These are phyloP conservation scores for Chytriomyces sp. DNA, from an alignment of 192 early-diverging fungal species.

Conservation along the genomic window DNA sequence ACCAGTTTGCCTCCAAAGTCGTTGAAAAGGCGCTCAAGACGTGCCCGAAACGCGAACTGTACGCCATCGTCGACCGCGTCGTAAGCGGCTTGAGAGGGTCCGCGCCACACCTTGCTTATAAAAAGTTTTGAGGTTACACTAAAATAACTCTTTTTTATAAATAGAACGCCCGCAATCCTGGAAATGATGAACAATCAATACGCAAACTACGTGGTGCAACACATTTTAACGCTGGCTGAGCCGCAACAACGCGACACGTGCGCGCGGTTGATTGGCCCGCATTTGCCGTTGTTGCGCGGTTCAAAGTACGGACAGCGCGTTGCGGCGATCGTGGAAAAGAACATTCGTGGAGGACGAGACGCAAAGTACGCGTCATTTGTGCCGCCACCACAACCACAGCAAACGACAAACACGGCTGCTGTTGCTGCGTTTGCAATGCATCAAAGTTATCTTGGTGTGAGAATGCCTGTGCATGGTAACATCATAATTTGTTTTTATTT, in stretches of 20 bases:
- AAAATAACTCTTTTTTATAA: neutral
- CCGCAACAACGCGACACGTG: constrained; percentile 60
- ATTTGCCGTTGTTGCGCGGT: constrained; percentile 64
- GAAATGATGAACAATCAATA: constrained; percentile 79
- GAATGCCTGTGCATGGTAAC: no score
- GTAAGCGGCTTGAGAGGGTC: constrained; percentile 24
- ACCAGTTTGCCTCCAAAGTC: constrained; percentile 78
- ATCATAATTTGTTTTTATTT: no score
- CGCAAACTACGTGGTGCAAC: constrained; percentile 79
- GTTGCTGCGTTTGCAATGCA: no score
- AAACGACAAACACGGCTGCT: no score
- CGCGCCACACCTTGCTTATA: neutral
- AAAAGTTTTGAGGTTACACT: constrained; percentile 16
- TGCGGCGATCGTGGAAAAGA: constrained; percentile 55
- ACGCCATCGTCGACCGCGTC: constrained; percentile 46
- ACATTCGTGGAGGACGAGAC: constrained; percentile 19
- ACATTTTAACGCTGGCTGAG: constrained; percentile 65
- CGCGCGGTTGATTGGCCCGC: constrained; percentile 64
- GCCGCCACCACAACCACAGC: no score
- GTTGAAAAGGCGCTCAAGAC: constrained; percentile 71
- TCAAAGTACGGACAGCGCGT: constrained; percentile 74
- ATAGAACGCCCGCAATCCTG: constrained; percentile 57
- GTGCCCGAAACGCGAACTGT: constrained; percentile 48
- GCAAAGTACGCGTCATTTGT: no score
- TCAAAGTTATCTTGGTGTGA: no score